Evolutionary conservation across 106 monocot species (phyloP), one percentile per base, ranked within the genome.

Genomic region (Dendrobium chrysotoxum): DNA sequence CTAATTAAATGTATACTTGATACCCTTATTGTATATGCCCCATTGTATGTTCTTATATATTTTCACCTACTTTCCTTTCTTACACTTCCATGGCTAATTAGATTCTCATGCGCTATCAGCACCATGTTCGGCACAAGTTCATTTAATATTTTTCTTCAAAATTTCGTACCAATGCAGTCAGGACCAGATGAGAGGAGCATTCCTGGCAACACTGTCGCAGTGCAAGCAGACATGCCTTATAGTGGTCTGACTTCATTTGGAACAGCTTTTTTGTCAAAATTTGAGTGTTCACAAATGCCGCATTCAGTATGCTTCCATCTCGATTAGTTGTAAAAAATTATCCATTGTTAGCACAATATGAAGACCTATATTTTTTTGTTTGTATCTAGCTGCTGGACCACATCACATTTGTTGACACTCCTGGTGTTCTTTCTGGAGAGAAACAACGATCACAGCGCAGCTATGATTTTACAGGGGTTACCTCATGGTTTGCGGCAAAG

Each of bases 211-310:
- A 96, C 96, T 42, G 86, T 93, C 80, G 96, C 96, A 41, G 96
- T 96, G n/a, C 96, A 96, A 88, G 96, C 96, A 74, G 96, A 96
- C 67, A 96, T 96, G 96, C 96, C 96, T 30, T 96, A 83, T 50
- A 86, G 86, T 86, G 96, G 96, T 57, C 72, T 96, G 66, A 88
- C 96, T 54, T 81, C 92, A 71, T 96, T 96, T 85, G 96, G 96
- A 68, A 88, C 92, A 71, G 86, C 92, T 58, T 96, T 96, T 77
- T 75, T 96, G 65, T 96, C 96, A 61, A 96, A 96, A 79, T 96
- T 96, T 78, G 91, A 96, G 76, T 93, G 96, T 65, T 90, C 96
- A 81, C 96, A 96, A 78, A 96, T 96, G 96, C 93, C 93, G 67
- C 90, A 96, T 96, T 84, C 89, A 41, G 96, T 93, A 90, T 85